Evolutionary conservation across 768 basidiomycete species (phyloP).

Genomic region (Kwoniella europaea): DNA sequence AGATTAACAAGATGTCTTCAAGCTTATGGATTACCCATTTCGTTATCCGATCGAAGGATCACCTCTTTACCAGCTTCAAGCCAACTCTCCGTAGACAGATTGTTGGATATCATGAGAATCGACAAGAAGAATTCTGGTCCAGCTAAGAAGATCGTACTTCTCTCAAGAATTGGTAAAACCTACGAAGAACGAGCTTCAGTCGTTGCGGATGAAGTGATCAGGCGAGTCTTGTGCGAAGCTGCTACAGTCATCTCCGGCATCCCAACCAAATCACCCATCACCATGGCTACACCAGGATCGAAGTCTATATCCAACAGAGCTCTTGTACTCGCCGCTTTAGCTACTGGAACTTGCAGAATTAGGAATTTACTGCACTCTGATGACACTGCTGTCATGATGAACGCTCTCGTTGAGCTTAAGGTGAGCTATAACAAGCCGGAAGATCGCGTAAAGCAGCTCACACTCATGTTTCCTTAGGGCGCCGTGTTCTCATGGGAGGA

Average conservation of each 20-base stretch:
- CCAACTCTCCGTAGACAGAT: conserved; percentile 72
- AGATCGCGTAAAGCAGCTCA: conserved; percentile 17
- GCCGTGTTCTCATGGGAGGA: conserved; percentile 95
- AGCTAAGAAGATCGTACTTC: conserved; percentile 90
- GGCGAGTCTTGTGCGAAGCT: conserved; percentile 78
- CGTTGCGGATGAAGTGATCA: conserved; percentile 79
- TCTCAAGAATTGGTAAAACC: conserved; percentile 87
- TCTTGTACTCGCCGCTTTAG: conserved; percentile 88
- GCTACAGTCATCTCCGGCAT: conserved; percentile 73
- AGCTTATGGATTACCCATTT: conserved; percentile 86
- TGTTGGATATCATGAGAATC: conserved; percentile 91
- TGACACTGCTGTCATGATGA: conserved; percentile 99
- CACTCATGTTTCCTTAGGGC: conserved; percentile 63
- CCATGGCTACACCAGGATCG: conserved; percentile 89
- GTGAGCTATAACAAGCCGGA: conserved; percentile 59
- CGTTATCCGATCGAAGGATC: conserved; percentile 78
- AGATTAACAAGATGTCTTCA: conserved; percentile 84
- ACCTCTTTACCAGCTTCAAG: conserved; percentile 71
- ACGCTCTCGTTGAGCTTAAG: conserved; percentile 83
- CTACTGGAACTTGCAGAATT: conserved; percentile 81
- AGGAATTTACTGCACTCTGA: conserved; percentile 93
- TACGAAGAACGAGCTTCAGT: conserved; percentile 88
- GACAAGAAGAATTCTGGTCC: conserved; percentile 97
- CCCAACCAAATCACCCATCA: conserved; percentile 66
- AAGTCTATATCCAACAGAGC: conserved; percentile 97